phyloP scores from a whole-genome alignment of 2,329 filamentous ascomycete genomes.

The Pestalotiopsis sp. region DNA sequence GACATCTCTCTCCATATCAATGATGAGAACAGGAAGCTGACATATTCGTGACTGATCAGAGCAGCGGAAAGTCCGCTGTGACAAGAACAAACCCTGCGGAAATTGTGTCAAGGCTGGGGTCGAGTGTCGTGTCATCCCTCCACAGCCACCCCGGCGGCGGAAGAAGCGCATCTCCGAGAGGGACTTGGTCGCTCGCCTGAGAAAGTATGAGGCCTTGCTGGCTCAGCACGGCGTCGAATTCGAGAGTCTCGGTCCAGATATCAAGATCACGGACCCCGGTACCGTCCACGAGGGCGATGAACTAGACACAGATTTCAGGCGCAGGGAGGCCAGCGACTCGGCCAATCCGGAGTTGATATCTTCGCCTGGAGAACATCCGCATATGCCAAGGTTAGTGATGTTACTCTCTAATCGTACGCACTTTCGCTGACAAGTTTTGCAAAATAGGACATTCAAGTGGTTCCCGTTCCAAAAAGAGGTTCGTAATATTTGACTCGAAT shows the following conservation, averaged over 20 bases:
- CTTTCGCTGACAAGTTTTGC: conserved; percentile 12
- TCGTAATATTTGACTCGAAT: conserved; percentile 18
- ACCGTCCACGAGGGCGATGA: conserved; percentile 57
- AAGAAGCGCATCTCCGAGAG: conserved; percentile 70
- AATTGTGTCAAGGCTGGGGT: conserved; percentile 67
- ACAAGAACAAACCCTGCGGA: conserved; percentile 71
- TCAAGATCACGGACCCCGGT: conserved; percentile 40
- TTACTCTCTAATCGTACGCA: background rate
- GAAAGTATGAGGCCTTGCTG: conserved; percentile 68
- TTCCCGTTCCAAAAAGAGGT: conserved; percentile 58
- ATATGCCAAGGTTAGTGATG: conserved; percentile 28
- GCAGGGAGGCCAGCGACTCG: conserved; percentile 51
- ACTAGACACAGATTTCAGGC: conserved; percentile 55
- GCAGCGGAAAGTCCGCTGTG: conserved; percentile 75
- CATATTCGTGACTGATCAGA: conserved; percentile 35
- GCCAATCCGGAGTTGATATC: conserved; percentile 37
- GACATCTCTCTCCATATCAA: background rate
- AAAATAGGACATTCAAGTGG: conserved; percentile 44
- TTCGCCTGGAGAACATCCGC: conserved; percentile 28
- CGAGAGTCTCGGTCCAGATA: conserved; percentile 62
- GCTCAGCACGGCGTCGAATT: conserved; percentile 69
- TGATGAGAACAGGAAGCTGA: background rate
- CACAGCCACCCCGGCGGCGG: conserved; percentile 58
- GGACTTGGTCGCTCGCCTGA: conserved; percentile 70
- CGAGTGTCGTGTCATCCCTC: conserved; percentile 62